A percentile compares a stretch with the other conserved stretches of the same genome.
phyloP scores from a whole-genome alignment of 1,284 basidiomycete genomes.

The Golubevia sp. region DNA sequence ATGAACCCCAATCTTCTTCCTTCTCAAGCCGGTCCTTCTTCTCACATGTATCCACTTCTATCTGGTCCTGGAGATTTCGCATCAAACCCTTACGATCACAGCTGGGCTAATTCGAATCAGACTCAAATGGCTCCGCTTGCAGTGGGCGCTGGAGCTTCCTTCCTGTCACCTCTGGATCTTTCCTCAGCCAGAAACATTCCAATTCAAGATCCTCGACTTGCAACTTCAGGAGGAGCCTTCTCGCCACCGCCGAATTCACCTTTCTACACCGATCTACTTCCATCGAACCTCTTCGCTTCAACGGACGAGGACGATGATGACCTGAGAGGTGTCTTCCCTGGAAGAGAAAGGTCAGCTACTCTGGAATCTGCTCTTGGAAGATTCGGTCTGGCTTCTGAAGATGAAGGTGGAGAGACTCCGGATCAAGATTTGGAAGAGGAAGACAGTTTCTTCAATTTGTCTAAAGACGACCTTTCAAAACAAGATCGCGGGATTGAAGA shows the following conservation, averaged over 20 bases:
- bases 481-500: conserved; percentile 1
- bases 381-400: conserved; percentile 15
- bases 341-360: conserved; percentile 3
- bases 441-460: neutral
- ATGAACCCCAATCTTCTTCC: conserved; percentile 20
- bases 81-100: neutral
- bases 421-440: neutral
- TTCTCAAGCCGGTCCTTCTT: neutral
- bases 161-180: neutral
- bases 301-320: conserved; percentile 18
- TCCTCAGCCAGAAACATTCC: neutral
- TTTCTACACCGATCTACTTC: conserved; percentile 18
- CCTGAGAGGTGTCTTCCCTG: conserved; percentile 7
- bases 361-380: conserved; percentile 15
- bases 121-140: neutral
- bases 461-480: neutral
- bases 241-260: conserved; percentile 14
- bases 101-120: neutral
- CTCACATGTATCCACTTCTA: too few relatives aligned
- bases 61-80: neutral
- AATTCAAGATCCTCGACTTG: neutral
- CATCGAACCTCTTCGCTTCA: conserved; percentile 17
- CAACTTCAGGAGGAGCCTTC: neutral
- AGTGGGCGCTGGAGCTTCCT: neutral
- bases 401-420: conserved; percentile 8